These are phyloP conservation scores for Akanthomyces uredinophilus DNA, from an alignment of 2,329 filamentous ascomycete species.

Conservation along the genomic window DNA sequence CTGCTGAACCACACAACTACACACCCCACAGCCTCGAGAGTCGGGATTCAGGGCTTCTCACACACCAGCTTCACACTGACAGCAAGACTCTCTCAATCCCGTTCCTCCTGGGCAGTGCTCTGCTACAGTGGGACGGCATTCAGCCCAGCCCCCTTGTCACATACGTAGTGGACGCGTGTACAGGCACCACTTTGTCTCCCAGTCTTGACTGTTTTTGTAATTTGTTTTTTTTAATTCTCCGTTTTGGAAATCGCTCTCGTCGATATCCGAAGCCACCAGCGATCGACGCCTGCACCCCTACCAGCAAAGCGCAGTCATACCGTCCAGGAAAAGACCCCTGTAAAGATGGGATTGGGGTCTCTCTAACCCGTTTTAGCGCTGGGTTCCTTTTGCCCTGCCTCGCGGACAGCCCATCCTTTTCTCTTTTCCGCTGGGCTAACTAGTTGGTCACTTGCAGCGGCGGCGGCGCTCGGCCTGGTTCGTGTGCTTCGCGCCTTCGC, in stretches of 20 bases:
- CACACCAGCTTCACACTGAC: too few species aligned
- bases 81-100: neutral
- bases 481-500: slow-evolving; percentile 7
- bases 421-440: neutral
- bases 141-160: neutral
- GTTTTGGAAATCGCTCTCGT: neutral
- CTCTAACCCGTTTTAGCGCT: neutral
- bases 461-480: neutral
- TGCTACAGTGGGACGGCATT: neutral
- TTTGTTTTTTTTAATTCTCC: neutral
- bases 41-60: slow-evolving; percentile 1
- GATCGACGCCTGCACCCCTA: slow-evolving; percentile 5
- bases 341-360: neutral
- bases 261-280: slow-evolving; percentile 11
- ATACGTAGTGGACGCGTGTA: slow-evolving; percentile 14
- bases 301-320: neutral
- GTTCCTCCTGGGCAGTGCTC: neutral
- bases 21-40: neutral
- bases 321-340: neutral
- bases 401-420: neutral
- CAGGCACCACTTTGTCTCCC: neutral
- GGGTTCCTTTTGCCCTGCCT: neutral
- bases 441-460: neutral
- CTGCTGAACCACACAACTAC: neutral
- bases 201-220: neutral